Base-by-base conservation (phyloP, 352 stramenopile species). In the Phytophthora crassamura region DNA sequence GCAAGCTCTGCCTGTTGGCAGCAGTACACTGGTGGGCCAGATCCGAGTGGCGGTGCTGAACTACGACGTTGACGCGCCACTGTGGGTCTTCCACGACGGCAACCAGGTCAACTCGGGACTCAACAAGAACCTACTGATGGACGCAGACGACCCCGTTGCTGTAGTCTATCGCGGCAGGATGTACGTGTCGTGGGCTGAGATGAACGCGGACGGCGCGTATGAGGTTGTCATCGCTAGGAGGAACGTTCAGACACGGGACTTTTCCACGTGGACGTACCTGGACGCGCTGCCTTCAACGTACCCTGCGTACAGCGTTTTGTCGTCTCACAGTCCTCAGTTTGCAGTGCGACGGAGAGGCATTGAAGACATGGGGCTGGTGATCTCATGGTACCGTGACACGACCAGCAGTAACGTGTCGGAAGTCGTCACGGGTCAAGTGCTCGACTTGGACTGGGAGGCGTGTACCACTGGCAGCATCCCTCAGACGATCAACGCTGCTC, bases 61-160 rank as follows among this genome's bases (percentile, higher is more conserved):
- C 25, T 69, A 84, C 38, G 79, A 85, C 30, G 54, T 50, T 14
- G 71, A 86, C 22, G 78, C 81, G 0, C 79, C 76, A 0, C 42
- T 86, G 2, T 94, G 85, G 85, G 88, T 89, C 30, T 91, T 92
- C 40, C 83, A 94, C 59, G 85, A 94, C 43, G 80, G 81, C 2
- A 88, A 90, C 35, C 35, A 75, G 0, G 7, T 54, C 0, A 50
- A 66, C 9, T 33, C 57, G 0, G 85, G 85, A 0, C 65, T 94
- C 16, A 94, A 94, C 56, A 59, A 52, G 18, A 61, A 92, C 38
- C 66, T 69, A 5, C 25, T 52, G 0, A 80, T 78, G 47, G 66
- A 90, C 42, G 80, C 85, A 14, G 71, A 68, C 7, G 64, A 87
- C 0, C 81, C 83, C 0, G 53, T 49, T 11, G 67, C 71, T 1